phyloP scores from a whole-genome alignment of 1,284 basidiomycete genomes.

The Ganoderma lingzhi region DNA sequence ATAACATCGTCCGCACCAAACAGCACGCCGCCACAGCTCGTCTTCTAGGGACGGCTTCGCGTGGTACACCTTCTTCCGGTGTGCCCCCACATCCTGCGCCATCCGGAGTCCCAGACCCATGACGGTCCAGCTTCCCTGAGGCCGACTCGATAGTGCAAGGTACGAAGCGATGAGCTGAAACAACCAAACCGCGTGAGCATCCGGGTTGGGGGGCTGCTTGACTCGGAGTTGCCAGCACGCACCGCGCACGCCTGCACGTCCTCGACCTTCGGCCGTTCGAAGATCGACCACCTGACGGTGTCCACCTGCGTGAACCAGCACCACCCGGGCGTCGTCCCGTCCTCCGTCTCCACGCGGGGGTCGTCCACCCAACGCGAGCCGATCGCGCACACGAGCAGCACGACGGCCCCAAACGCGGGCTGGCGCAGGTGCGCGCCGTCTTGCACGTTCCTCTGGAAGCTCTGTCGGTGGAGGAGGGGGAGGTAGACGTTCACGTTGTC shows the following conservation, averaged over 20 bases:
- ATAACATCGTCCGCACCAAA: slow-evolving; percentile 43
- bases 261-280: slow-evolving; percentile 69
- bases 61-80: slow-evolving; percentile 46
- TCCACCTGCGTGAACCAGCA: slow-evolving; percentile 77
- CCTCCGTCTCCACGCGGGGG: slow-evolving; percentile 61
- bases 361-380: slow-evolving; percentile 60
- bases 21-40: slow-evolving; percentile 61
- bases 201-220: slow-evolving; percentile 60
- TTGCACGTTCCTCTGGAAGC: slow-evolving; percentile 52
- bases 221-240: slow-evolving; percentile 13
- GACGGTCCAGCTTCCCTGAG: slow-evolving; percentile 49
- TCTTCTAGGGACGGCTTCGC: slow-evolving; percentile 46
- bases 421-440: slow-evolving; percentile 53
- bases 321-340: slow-evolving; percentile 72
- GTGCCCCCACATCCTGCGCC: slow-evolving; percentile 53
- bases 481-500: slow-evolving; percentile 47
- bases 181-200: slow-evolving; percentile 67
- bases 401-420: slow-evolving; percentile 54
- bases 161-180: slow-evolving; percentile 53
- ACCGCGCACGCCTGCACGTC: slow-evolving; percentile 76
- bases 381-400: slow-evolving; percentile 60
- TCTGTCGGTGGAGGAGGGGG: slow-evolving; percentile 58
- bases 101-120: slow-evolving; percentile 53
- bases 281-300: slow-evolving; percentile 54
- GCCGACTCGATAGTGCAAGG: slow-evolving; percentile 24